Percentiles rank a stretch among this genome's conserved stretches.
phyloP scores from a whole-genome alignment of 2,329 filamentous ascomycete species.

The Alternaria sp. region DNA sequence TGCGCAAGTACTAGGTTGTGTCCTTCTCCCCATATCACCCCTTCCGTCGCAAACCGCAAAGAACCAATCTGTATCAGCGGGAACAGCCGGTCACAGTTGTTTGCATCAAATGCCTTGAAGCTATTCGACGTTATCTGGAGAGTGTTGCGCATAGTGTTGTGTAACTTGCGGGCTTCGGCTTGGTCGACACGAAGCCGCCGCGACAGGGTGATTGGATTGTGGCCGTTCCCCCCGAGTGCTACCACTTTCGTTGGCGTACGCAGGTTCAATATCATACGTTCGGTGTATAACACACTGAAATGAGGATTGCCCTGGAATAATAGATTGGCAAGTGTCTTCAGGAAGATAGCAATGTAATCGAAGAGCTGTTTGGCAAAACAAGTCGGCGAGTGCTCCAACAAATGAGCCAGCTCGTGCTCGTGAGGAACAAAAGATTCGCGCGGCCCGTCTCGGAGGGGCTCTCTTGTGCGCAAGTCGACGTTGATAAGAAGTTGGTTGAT shows the following conservation, averaged over 20 bases:
- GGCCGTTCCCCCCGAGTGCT: conserved; percentile 9
- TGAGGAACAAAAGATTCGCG: conserved; percentile 23
- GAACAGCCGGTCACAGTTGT: conserved; percentile 28
- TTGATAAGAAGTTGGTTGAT: conserved; percentile 39
- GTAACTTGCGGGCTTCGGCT: conserved; percentile 26
- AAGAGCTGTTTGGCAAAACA: conserved; percentile 40
- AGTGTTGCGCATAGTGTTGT: conserved; percentile 34
- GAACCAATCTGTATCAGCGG: conserved; percentile 39
- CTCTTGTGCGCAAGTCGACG: conserved; percentile 37
- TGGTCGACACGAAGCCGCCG: conserved; percentile 27
- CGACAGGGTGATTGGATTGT: conserved; percentile 19
- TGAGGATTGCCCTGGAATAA: conserved; percentile 24
- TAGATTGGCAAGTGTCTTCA: conserved; percentile 36
- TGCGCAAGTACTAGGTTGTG: conserved; percentile 39
- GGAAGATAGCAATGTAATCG: conserved; percentile 40
- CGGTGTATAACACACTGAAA: conserved; percentile 34
- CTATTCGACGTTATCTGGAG: conserved; percentile 33
- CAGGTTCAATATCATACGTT: conserved; percentile 36
- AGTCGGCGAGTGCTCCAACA: conserved; percentile 33
- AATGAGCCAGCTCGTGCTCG: conserved; percentile 31
- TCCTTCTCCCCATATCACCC: conserved; percentile 35
- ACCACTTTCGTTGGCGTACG: conserved; percentile 35
- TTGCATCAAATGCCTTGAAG: conserved; percentile 34
- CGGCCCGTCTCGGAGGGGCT: conserved; percentile 25
- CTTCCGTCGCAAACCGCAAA: conserved; percentile 35